Evolutionary conservation across 441 rosid species (phyloP).

Genomic region (Populus hybrid): DNA sequence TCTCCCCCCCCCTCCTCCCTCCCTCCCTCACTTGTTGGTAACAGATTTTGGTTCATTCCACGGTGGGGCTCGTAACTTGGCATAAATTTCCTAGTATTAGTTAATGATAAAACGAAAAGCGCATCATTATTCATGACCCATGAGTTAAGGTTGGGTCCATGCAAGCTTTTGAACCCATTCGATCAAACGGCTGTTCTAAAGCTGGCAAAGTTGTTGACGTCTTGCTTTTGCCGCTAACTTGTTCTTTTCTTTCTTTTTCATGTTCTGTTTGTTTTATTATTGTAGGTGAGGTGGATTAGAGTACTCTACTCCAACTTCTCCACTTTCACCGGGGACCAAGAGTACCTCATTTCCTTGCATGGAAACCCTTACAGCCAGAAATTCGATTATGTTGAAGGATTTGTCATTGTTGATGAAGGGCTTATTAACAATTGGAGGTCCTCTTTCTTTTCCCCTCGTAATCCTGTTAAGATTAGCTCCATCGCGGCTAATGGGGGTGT

Average conservation of each 20-base stretch:
- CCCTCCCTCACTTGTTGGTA: background rate
- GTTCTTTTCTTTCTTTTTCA: constrained; percentile 14
- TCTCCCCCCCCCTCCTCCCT: too few relatives aligned
- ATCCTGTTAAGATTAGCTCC: constrained; percentile 75
- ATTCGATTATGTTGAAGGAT: constrained; percentile 93
- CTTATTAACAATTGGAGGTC: constrained; percentile 95
- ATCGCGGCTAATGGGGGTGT: constrained; percentile 57
- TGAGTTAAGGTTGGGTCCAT: constrained; percentile 29
- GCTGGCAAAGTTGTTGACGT: constrained; percentile 48
- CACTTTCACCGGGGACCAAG: constrained; percentile 75
- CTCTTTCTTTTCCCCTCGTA: constrained; percentile 81
- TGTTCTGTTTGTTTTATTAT: background rate
- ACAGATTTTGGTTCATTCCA: constrained; percentile 15
- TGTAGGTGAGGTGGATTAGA: constrained; percentile 91
- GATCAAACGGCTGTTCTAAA: constrained; percentile 38
- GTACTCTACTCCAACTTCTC: constrained; percentile 75
- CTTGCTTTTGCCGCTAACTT: constrained; percentile 26
- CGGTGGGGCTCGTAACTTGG: constrained; percentile 18
- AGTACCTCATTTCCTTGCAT: constrained; percentile 66
- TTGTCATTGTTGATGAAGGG: constrained; percentile 87
- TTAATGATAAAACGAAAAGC: constrained; percentile 30
- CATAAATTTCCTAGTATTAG: constrained; percentile 27
- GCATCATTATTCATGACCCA: constrained; percentile 9
- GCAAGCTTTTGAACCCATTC: constrained; percentile 20
- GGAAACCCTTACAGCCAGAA: constrained; percentile 35